These are phyloP conservation scores for Saccharomyces hybrid DNA, from an alignment of 1,139 yeast genomes.

Conservation along the genomic window DNA sequence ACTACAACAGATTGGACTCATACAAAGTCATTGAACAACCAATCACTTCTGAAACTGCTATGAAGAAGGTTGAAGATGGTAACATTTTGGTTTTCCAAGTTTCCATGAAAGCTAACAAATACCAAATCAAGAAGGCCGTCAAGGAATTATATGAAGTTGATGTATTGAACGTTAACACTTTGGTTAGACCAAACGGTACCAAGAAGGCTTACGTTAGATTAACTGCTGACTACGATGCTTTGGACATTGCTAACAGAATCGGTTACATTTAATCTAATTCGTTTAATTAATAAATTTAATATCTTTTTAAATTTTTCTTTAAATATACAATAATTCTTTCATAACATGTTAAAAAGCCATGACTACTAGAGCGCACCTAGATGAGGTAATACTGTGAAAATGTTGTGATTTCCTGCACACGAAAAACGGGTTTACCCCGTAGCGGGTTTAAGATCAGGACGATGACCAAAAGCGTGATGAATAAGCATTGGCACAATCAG, in stretches of 20 bases:
- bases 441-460: too few species aligned
- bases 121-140: constrained; percentile 96
- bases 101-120: constrained; percentile 93
- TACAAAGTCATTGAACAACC: constrained; percentile 93
- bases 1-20: constrained; percentile 94
- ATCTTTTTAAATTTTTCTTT: neutral
- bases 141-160: constrained; percentile 98
- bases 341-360: neutral
- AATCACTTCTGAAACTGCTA: constrained; percentile 97
- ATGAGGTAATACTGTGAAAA: too few species aligned
- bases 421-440: too few species aligned
- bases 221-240: constrained; percentile 99
- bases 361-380: too few species aligned
- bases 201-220: constrained; percentile 99
- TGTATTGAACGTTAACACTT: constrained; percentile 88
- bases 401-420: too few species aligned
- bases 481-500: too few species aligned
- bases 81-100: constrained; percentile 99
- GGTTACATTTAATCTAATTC: constrained; percentile 73
- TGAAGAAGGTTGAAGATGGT: constrained; percentile 99
- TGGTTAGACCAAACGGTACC: constrained; percentile 98
- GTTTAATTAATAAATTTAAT: constrained; percentile 6
- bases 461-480: too few species aligned
- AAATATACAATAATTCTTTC: constrained; percentile 2
- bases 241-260: constrained; percentile 99